These are phyloP conservation scores for Myotisia sp. DNA, from an alignment of 2,329 filamentous ascomycete genomes.

Conservation along the genomic window DNA sequence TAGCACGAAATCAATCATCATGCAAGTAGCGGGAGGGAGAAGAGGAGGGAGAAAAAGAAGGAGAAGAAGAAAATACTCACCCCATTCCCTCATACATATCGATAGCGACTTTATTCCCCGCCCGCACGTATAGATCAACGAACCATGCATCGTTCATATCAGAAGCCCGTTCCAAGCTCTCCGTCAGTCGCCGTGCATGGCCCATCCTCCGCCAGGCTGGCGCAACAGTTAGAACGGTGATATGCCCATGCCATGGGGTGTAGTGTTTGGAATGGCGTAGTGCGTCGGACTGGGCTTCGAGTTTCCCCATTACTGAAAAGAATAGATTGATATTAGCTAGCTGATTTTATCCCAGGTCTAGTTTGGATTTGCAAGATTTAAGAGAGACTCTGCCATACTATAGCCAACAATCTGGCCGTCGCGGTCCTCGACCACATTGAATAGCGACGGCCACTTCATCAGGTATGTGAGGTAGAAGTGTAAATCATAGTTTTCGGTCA, in stretches of 20 bases:
- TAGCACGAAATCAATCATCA: background rate
- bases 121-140: conserved; percentile 83
- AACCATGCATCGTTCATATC: conserved; percentile 83
- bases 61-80: conserved; percentile 28
- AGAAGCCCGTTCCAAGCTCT: conserved; percentile 66
- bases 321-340: conserved; percentile 2
- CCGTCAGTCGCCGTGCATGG: conserved; percentile 69
- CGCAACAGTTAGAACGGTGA: conserved; percentile 86
- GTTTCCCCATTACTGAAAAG: conserved; percentile 77
- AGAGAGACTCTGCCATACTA: conserved; percentile 49
- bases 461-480: conserved; percentile 93
- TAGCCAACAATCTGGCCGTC: conserved; percentile 87
- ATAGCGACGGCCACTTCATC: conserved; percentile 87
- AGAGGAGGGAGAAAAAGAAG: background rate
- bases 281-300: conserved; percentile 69
- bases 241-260: conserved; percentile 98
- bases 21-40: background rate
- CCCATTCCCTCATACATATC: conserved; percentile 81
- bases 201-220: conserved; percentile 74
- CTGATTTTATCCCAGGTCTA: conserved; percentile 1
- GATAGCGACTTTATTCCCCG: conserved; percentile 76
- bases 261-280: conserved; percentile 70
- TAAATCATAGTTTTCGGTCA: conserved; percentile 96
- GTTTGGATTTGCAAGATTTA: background rate
- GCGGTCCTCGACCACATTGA: conserved; percentile 77